Evolutionary conservation across 169 alveolate species (phyloP).

Genomic region (Toxoplasma gondii): DNA sequence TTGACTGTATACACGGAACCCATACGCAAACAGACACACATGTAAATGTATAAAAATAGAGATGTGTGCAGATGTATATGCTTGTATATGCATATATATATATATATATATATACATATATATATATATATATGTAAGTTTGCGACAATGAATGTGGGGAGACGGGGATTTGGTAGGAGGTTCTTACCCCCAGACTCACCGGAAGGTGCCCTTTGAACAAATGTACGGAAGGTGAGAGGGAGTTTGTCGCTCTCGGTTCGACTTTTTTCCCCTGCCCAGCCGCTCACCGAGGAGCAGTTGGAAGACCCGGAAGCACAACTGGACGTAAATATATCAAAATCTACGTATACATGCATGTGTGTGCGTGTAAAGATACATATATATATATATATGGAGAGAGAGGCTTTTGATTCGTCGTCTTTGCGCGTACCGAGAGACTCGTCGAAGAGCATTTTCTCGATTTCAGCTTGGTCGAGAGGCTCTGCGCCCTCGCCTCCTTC

Average conservation of each 20-base stretch:
- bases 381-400: too few species aligned
- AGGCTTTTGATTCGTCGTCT: not conserved
- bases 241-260: too few species aligned
- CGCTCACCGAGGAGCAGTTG: too few species aligned
- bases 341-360: too few species aligned
- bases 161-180: not conserved
- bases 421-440: constrained; percentile 47
- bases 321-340: too few species aligned
- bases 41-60: not conserved
- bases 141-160: not conserved
- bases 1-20: too few species aligned
- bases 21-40: not conserved
- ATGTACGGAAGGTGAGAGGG: too few species aligned
- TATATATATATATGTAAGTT: not conserved
- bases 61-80: not conserved
- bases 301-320: too few species aligned
- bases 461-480: constrained; percentile 57
- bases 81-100: not conserved
- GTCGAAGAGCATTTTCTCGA: constrained; percentile 62
- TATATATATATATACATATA: not conserved
- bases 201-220: too few species aligned
- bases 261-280: too few species aligned
- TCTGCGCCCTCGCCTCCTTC: not conserved
- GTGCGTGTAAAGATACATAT: too few species aligned
- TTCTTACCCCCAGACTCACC: too few species aligned